These are phyloP conservation scores for Fomitopsis serialis DNA, from an alignment of 768 basidiomycete species.

Conservation along the genomic window DNA sequence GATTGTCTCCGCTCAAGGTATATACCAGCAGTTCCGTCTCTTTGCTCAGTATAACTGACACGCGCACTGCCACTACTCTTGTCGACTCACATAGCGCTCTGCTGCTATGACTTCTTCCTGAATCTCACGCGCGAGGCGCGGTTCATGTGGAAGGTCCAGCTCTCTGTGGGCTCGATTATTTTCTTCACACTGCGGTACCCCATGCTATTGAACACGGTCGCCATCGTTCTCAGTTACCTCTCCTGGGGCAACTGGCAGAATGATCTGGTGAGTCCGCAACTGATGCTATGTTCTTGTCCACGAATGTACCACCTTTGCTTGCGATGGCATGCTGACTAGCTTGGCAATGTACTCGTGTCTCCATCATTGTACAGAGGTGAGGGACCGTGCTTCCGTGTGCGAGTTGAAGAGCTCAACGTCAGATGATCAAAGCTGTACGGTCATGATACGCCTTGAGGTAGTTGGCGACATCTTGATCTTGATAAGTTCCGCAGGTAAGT, in stretches of 20 bases:
- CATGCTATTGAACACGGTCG: conserved; percentile 8
- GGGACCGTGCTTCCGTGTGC: no score
- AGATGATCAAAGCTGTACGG: conserved; percentile 11
- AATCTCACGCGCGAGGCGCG: conserved; percentile 9
- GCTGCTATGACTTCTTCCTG: conserved; percentile 11
- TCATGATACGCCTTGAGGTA: conserved; percentile 1
- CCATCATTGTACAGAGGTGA: no score
- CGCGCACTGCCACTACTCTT: no score
- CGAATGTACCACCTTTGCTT: no score
- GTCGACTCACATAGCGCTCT: conserved; percentile 10
- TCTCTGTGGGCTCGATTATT: conserved; percentile 5
- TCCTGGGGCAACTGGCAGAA: background rate
- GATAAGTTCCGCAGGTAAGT: background rate
- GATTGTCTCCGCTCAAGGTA: no score
- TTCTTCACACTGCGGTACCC: conserved; percentile 11
- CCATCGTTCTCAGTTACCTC: background rate
- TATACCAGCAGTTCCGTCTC: no score
- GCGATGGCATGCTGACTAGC: no score
- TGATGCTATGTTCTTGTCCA: no score
- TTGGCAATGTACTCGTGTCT: background rate
- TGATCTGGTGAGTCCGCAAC: background rate
- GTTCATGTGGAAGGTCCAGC: conserved; percentile 10
- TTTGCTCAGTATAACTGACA: no score
- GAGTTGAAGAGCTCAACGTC: no score
- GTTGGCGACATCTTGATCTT: background rate